A percentile compares a stretch with the other conserved stretches of the same genome.
Evolutionary conservation across 345 rosid genomes (phyloP).

Genomic region (Erucastrum elatum): DNA sequence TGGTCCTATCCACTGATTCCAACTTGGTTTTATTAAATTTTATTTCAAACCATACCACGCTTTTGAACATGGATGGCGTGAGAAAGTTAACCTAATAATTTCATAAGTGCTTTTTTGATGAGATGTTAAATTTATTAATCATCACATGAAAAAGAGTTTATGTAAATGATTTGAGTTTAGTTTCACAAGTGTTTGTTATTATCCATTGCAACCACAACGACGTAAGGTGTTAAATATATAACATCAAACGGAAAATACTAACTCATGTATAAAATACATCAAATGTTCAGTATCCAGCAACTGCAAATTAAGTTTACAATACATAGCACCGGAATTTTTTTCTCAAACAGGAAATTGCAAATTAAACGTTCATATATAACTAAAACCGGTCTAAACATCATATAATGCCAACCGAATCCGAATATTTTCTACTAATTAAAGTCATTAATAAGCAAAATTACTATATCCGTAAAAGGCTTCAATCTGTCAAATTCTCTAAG

Average conservation of each 20-base stretch:
- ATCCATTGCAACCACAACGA: background rate
- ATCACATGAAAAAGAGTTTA: too few species aligned
- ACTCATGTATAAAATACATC: constrained; percentile 1
- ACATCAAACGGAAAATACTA: constrained; percentile 6
- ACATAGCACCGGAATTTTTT: constrained; percentile 8
- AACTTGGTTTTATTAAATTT: background rate
- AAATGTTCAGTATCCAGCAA: background rate
- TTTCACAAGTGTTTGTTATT: background rate
- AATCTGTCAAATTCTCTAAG: constrained; percentile 20
- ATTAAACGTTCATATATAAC: background rate
- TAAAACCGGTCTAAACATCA: background rate
- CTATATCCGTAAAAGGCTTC: background rate
- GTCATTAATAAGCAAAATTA: background rate
- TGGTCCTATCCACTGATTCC: constrained; percentile 24
- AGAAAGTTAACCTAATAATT: background rate
- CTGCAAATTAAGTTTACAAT: background rate
- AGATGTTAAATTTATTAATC: too few species aligned
- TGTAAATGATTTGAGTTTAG: too few species aligned
- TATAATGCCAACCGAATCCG: constrained; percentile 6
- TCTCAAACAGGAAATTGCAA: background rate
- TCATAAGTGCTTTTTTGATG: background rate
- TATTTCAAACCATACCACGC: background rate
- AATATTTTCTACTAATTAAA: constrained; percentile 9
- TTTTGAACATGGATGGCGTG: background rate
- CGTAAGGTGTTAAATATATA: background rate